Evolutionary conservation across 495 filamentous ascomycete genomes (phyloP), one percentile per base, ranked within the genome.

Genomic region (Penicillium dipodomyicola): DNA sequence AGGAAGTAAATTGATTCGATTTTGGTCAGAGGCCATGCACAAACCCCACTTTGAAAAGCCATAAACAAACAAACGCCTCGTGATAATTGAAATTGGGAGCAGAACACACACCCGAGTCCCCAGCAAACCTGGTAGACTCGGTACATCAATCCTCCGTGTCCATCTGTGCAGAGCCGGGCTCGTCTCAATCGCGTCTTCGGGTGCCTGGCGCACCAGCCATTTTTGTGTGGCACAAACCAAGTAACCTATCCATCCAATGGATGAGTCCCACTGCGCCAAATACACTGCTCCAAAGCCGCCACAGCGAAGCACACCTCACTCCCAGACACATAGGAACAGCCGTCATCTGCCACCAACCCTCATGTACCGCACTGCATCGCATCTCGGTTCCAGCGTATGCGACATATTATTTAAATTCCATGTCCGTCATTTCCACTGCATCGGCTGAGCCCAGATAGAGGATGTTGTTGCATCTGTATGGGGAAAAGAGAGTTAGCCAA

Each of bases 391-490:
- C n/a, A 43, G 17, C n/a, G 20, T 20, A 33, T 52, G 39, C 27
- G 50, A 52, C 41, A 27, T 33, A 54, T 54, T 74, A 77, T 68
- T 77, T 77, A 64, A 77, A 69, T 47, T 70, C 70, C 39, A 80
- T 50, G 62, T 82, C 80, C 57, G 72, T 81, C 69, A 85, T 79
- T 62, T 86, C 85, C 30, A 83, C 81, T 22, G 77, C 80, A 54
- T 86, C 84, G 27, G 78, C 77, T 44, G 73, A 75, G 25, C 79
- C 82, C 71, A 98, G 92, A 86, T 90, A 98, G 45, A 98, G 81
- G 29, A 98, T 94, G 65, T 98, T 98, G 72, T 98, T 96, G 78
- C 91, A 90, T 67, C 88, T 93, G 17, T 35, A 4, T 5, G 9
- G 19, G 17, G 62, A 19, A 65, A 15, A 48, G 20, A 45, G 49